phyloP scores from a whole-genome alignment of 2,329 filamentous ascomycete genomes.

The Fusarium sp. region DNA sequence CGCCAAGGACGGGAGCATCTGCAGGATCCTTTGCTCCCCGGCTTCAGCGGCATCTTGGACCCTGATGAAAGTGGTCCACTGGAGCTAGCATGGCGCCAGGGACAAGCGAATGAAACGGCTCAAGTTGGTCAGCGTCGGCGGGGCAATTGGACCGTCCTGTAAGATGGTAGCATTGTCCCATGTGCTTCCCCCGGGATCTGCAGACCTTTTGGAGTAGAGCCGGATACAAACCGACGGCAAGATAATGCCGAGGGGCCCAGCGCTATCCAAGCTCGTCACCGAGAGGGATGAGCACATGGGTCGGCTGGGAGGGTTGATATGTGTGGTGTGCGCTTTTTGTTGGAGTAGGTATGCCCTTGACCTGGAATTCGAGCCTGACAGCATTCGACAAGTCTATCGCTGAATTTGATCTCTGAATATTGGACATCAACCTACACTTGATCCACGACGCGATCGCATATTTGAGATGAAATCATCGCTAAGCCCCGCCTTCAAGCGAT shows the following conservation, averaged over 20 bases:
- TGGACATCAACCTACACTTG: not conserved
- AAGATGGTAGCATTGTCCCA: slow-evolving; percentile 23
- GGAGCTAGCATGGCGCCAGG: slow-evolving; percentile 10
- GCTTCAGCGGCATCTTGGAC: not conserved
- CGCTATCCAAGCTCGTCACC: slow-evolving; percentile 25
- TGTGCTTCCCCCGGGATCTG: slow-evolving; percentile 21
- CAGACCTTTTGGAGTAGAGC: not conserved
- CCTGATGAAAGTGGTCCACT: not conserved
- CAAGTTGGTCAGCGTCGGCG: slow-evolving; percentile 12
- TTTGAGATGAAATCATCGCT: slow-evolving; percentile 38
- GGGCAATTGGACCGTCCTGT: slow-evolving; percentile 19
- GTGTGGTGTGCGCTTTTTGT: not conserved
- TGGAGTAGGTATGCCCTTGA: too few relatives aligned
- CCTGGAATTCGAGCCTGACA: too few relatives aligned
- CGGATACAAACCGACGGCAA: slow-evolving; percentile 9
- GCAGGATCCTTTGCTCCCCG: not conserved
- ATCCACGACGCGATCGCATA: too few relatives aligned
- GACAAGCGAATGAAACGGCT: slow-evolving; percentile 8
- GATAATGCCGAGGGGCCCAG: slow-evolving; percentile 12
- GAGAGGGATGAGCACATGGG: not conserved
- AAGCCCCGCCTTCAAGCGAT: slow-evolving; percentile 54
- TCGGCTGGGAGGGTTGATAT: not conserved
- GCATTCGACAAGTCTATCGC: too few relatives aligned
- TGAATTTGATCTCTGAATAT: too few relatives aligned
- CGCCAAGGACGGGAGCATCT: slow-evolving; percentile 4